These are phyloP conservation scores for Capronia epimyces DNA, from an alignment of 2,329 filamentous ascomycete genomes.

Conservation along the genomic window DNA sequence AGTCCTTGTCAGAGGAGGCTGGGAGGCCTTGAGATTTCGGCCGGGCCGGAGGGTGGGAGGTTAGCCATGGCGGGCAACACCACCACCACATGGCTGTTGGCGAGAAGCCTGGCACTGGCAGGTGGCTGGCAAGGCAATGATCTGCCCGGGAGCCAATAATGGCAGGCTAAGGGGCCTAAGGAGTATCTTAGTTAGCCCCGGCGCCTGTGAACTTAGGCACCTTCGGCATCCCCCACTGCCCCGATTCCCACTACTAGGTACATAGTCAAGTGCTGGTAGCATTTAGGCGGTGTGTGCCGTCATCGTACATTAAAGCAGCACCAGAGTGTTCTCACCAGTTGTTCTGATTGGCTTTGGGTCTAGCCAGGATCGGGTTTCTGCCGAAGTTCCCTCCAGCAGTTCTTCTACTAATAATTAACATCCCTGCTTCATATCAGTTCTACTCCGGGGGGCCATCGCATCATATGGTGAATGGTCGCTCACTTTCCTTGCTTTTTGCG, in stretches of 20 bases:
- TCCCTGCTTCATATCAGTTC: neutral
- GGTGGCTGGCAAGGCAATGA: neutral
- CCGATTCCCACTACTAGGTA: too few relatives aligned
- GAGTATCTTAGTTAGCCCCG: too few relatives aligned
- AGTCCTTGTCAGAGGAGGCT: slow-evolving; percentile 3
- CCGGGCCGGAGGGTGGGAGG: neutral
- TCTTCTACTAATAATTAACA: neutral
- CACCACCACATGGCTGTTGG: neutral
- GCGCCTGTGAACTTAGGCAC: too few relatives aligned
- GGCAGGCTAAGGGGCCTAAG: too few relatives aligned
- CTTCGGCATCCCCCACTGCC: too few relatives aligned
- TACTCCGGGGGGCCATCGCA: neutral
- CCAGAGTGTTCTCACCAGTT: too few relatives aligned
- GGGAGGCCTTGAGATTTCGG: slow-evolving; percentile 1
- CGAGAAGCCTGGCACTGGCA: neutral
- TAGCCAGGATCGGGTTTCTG: neutral
- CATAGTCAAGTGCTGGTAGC: too few relatives aligned
- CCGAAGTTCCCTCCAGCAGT: neutral
- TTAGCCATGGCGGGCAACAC: too few relatives aligned
- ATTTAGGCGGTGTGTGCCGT: neutral
- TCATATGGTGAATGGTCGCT: neutral
- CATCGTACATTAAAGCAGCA: slow-evolving; percentile 4
- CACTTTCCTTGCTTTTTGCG: neutral
- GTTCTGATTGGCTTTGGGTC: too few relatives aligned
- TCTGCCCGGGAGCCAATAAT: too few relatives aligned